Base-by-base conservation (phyloP, 192 early-diverging fungal genomes). In the Coemansia asiatica region DNA sequence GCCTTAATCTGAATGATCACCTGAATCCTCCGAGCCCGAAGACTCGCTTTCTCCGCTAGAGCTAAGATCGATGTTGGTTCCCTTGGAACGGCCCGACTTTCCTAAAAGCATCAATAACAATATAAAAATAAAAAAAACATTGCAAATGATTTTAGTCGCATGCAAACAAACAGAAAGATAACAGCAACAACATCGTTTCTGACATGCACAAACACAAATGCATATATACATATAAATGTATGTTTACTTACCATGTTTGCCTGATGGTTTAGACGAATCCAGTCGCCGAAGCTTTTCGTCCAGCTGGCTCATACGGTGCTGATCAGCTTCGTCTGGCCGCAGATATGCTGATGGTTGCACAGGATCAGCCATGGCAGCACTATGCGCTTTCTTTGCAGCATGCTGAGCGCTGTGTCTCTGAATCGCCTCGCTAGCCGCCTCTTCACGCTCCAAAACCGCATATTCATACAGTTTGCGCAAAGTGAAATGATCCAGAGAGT, bases 391-490 rank as follows among this genome's bases (percentile, higher is more conserved):
- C 62, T 83, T 89, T 19, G 63, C 53, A 8, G 74, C 70, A 36
- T 84, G 70, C 31, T 69, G 70, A 16, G 82, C 75, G 53, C 68
- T 72, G 65, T 83, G 84, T 22, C 63, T 66, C 47, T 81, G 75
- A 25, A 73, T 72, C 40, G 71, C 85, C 28, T 75, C 84, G 68
- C 70, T 69, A 4, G 78, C 70, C 21, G 79, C 78, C 64, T 76
- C 83, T 21, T 79, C 73, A 35, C 73, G 78, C 40, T 82, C 74
- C 21, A 84, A 85, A 25, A 83, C 86, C 7, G 95, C 95, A 76
- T 91, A 97, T 46, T 91, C 84, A 71, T 96, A 94, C 44, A 98
- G 79, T 69, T 87, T 85, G 72, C 86, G 91, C 25, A 96, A 84
- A 12, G 94, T 95, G 28, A 74, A 77, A 62, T 88, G 87, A 72